phyloP scores from a whole-genome alignment of 805 yeast genomes.

The Saccharomycopsis sp. region DNA sequence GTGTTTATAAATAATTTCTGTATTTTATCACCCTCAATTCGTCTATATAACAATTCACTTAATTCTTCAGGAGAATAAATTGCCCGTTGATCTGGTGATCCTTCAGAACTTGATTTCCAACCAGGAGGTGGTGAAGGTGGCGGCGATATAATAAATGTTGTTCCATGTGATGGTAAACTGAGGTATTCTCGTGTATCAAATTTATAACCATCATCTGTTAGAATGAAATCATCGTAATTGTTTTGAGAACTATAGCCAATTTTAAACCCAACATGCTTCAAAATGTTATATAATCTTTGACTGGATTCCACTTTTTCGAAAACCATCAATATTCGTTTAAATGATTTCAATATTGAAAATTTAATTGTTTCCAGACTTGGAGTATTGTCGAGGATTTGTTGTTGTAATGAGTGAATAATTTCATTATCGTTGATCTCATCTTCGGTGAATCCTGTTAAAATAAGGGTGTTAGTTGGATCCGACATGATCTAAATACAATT shows the following conservation, averaged over 20 bases:
- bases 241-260: slow-evolving; percentile 18
- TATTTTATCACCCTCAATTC: slow-evolving; percentile 15
- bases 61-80: slow-evolving; percentile 20
- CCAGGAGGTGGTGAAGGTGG: slow-evolving; percentile 23
- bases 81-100: slow-evolving; percentile 15
- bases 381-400: slow-evolving; percentile 24
- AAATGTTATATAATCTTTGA: slow-evolving; percentile 8
- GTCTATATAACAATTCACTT: slow-evolving; percentile 16
- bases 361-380: slow-evolving; percentile 22
- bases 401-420: slow-evolving; percentile 24
- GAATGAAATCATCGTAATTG: slow-evolving; percentile 20
- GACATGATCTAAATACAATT: too few relatives aligned
- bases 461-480: slow-evolving; percentile 26
- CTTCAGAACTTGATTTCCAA: slow-evolving; percentile 18
- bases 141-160: slow-evolving; percentile 21
- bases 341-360: slow-evolving; percentile 26
- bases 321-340: slow-evolving; percentile 26
- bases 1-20: slow-evolving; percentile 7
- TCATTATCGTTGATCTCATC: slow-evolving; percentile 22
- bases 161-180: slow-evolving; percentile 19
- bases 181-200: slow-evolving; percentile 20
- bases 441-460: slow-evolving; percentile 23
- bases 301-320: slow-evolving; percentile 21
- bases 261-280: slow-evolving; percentile 17
- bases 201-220: slow-evolving; percentile 15